Evolutionary conservation across 2,329 filamentous ascomycete species (phyloP), one percentile per base, ranked within the genome.

Genomic region (Fusarium illudens): DNA sequence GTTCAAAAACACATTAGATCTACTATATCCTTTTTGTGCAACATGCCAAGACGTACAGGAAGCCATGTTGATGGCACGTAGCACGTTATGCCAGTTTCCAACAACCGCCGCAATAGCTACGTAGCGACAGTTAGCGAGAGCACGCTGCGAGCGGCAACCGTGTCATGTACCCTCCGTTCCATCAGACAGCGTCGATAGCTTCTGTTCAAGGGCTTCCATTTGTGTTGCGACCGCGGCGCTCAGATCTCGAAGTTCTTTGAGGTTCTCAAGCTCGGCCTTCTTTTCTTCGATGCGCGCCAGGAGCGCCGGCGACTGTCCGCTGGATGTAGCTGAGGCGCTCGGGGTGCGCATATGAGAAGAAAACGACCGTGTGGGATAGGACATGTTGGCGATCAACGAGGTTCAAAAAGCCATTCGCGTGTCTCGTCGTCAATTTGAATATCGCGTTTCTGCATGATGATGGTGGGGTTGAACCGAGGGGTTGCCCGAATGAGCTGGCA

Each of bases 11-110:
- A 6, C 6, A 42, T 70, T 49, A 64, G 67, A 49, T 22, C 19
- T 27, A 4, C 12, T 9, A n/a, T n/a, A n/a, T n/a, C n/a, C n/a
- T 20, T 13, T 33, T 6, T 6, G 3, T n/a, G 22, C 17, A 12
- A 8, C 10, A 10, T 25, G n/a, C 6, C 11, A 44, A 58, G 27
- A 81, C 88, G 75, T 84, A 94, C 92, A 86, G 63, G 91, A 94
- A 65, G 93, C 93, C 91, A 96, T 94, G 75, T 91, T 91, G 75
- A 96, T 94, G 39, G 92, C 92, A 68, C 91, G 86, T 63, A 96
- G 84, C 68, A 96, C 92, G 72, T 93, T 94, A 78, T 94, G 91
- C 93, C 93, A 96, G 77, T 96, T 96, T 55, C 90, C 87, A 76
- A 96, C 83, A 20, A 96, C 92, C n/a, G 90, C 87, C 36, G 93